Percentiles rank a stretch among this genome's conserved stretches.
These are phyloP conservation scores for Linnemannia schmuckeri DNA, from an alignment of 192 early-diverging fungal species.

Conservation along the genomic window DNA sequence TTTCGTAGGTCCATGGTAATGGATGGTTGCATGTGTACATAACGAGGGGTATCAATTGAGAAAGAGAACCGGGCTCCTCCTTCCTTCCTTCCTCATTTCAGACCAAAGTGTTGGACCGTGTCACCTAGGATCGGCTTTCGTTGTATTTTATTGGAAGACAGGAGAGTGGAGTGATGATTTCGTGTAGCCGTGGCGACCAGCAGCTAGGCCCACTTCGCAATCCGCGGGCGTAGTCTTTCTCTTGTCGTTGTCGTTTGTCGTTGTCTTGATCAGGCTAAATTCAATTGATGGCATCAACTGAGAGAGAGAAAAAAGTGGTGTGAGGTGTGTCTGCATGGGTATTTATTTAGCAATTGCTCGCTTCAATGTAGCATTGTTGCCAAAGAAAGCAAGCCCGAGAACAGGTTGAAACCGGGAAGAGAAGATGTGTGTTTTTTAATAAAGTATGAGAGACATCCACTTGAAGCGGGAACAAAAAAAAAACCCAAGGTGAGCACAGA, in stretches of 20 bases:
- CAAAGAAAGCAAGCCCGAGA: constrained; percentile 12
- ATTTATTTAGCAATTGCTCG: background rate
- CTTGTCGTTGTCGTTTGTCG: background rate
- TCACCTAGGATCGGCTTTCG: background rate
- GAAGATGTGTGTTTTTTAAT: background rate
- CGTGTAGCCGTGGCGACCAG: too few species aligned
- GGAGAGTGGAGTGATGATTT: background rate
- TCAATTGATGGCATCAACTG: background rate
- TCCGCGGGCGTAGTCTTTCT: background rate
- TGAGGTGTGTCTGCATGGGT: constrained; percentile 2
- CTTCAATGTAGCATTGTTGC: background rate
- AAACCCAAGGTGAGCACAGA: constrained; percentile 9
- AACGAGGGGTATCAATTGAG: background rate
- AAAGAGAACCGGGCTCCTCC: background rate
- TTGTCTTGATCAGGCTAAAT: background rate
- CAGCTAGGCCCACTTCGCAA: background rate
- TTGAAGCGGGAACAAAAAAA: background rate
- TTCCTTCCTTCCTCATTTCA: background rate
- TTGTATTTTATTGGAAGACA: background rate
- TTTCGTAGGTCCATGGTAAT: too few species aligned
- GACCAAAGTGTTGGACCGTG: background rate
- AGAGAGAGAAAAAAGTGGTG: background rate
- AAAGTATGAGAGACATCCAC: background rate
- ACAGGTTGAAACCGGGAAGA: constrained; percentile 5
- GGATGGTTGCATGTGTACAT: too few species aligned